phyloP scores from a whole-genome alignment of 805 yeast species.

The Helenozyma baotianmanensis region DNA sequence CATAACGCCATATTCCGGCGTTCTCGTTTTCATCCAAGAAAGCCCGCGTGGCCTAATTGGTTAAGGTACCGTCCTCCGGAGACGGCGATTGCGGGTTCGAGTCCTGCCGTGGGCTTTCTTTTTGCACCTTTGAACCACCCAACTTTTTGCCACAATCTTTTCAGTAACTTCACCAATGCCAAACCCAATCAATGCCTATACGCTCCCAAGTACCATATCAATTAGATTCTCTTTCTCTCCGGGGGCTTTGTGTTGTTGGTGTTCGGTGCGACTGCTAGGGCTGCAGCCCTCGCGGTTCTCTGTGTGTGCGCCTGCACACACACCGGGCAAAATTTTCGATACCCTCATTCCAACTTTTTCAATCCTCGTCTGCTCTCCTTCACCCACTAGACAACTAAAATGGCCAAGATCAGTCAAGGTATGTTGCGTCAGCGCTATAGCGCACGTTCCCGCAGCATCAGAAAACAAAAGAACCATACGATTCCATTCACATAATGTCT shows the following conservation, averaged over 20 bases:
- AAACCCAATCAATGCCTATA: no score
- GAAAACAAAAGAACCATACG: no score
- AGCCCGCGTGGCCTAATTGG: constrained; percentile 73
- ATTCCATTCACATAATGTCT: no score
- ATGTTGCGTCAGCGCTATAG: constrained; percentile 29
- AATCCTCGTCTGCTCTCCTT: constrained; percentile 6
- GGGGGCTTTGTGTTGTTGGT: no score
- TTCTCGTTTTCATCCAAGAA: no score
- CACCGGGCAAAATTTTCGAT: constrained; percentile 15
- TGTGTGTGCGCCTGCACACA: constrained; percentile 12
- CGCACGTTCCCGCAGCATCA: no score
- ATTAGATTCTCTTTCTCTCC: no score
- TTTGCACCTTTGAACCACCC: no score
- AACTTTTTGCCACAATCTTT: constrained; percentile 8
- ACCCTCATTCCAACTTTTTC: constrained; percentile 9
- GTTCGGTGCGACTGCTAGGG: no score
- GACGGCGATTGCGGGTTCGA: constrained; percentile 73
- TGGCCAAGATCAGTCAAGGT: constrained; percentile 67
- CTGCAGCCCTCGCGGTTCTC: constrained; percentile 12
- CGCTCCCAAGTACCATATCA: no score
- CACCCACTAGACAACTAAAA: constrained; percentile 26
- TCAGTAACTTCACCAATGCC: not conserved
- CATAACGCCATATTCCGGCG: no score
- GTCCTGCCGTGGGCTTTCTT: constrained; percentile 62
- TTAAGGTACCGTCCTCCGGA: constrained; percentile 72